These are phyloP conservation scores for Diaporthe citriasiana DNA, from an alignment of 2,329 filamentous ascomycete genomes.

Conservation along the genomic window DNA sequence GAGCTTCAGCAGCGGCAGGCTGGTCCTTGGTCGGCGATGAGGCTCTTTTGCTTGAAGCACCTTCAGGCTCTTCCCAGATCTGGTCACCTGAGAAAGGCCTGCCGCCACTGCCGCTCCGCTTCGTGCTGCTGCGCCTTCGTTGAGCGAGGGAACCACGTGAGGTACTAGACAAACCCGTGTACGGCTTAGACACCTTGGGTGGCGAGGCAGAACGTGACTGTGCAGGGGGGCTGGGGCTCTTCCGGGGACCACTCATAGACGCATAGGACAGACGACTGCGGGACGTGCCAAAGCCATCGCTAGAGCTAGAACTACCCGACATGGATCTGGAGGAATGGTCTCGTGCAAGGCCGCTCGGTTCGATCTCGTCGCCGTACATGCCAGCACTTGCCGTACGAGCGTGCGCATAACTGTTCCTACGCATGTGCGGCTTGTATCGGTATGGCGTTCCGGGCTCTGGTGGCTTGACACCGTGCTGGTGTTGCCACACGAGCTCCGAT, in stretches of 20 bases:
- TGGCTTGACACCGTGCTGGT: constrained; percentile 71
- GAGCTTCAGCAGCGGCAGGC: constrained; percentile 55
- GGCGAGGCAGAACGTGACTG: constrained; percentile 52
- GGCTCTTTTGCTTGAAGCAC: constrained; percentile 49
- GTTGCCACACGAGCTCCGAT: constrained; percentile 83
- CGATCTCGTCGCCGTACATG: constrained; percentile 62
- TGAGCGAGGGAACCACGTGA: constrained; percentile 55
- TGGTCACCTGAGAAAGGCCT: constrained; percentile 81
- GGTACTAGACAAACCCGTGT: constrained; percentile 56
- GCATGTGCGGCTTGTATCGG: constrained; percentile 76
- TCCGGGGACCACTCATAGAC: constrained; percentile 38
- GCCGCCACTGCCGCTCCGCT: constrained; percentile 79
- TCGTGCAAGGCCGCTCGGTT: constrained; percentile 61
- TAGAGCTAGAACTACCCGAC: constrained; percentile 64
- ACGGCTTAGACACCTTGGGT: constrained; percentile 54
- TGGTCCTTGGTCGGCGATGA: constrained; percentile 41
- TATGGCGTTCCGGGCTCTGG: constrained; percentile 75
- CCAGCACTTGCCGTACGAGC: constrained; percentile 73
- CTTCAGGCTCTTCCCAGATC: constrained; percentile 90
- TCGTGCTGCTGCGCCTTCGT: constrained; percentile 74
- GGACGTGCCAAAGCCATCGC: constrained; percentile 56
- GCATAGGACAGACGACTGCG: constrained; percentile 48
- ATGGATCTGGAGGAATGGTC: constrained; percentile 58
- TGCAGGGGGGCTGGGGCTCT: constrained; percentile 41
- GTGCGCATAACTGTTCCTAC: constrained; percentile 79